Evolutionary conservation across 371 early-diverging fungal species (phyloP), one percentile per base, ranked within the genome.

Genomic region (Saksenaea vasiformis): DNA sequence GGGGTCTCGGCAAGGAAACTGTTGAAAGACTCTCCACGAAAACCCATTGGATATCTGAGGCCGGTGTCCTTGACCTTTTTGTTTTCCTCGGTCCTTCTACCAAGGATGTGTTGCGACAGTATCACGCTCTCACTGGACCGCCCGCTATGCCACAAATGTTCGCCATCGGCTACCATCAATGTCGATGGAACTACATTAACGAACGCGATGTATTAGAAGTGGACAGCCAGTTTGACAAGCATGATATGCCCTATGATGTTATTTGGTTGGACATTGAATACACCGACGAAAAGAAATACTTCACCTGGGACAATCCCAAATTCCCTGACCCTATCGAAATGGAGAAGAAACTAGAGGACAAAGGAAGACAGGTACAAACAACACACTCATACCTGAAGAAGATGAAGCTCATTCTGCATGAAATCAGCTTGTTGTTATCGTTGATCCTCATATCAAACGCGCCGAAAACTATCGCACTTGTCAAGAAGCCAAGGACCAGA

Each of bases 371-470:
- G 84, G 91, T 89, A 74, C 66, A 54, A 14, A 28, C 17, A 26
- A 15, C 1, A 27, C n/a, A 15, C 2, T n/a, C 19, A 19, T n/a
- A n/a, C n/a, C n/a, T n/a, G n/a, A 39, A 58, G 34, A 28, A 35
- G n/a, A 15, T 26, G 5, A 15, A 22, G 26, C 39, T 38, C n/a
- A 3, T 44, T 58, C 51, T 35, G n/a, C 27, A 54, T 62, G 34
- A 5, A 34, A 38, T 8, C 61, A 83, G 88, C 87, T 98, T 80
- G 98, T 99, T 19, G 92, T 91, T 1, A 96, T 99, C 64, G 86
- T 97, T 54, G 99, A 99, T 77, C 99, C 99, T 10, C 99, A 99
- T 72, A 91, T 99, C 76, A 99, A 98, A 73, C 83, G 83, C 11
- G 94, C 93, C 41, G 76, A 84, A 34, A 72, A 73, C 37, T 99